A percentile compares a stretch with the other conserved stretches of the same genome.
Conservation (phyloP, 1,284 basidiomycete species). For the Cutaneotrichosporon mucoides region DNA sequence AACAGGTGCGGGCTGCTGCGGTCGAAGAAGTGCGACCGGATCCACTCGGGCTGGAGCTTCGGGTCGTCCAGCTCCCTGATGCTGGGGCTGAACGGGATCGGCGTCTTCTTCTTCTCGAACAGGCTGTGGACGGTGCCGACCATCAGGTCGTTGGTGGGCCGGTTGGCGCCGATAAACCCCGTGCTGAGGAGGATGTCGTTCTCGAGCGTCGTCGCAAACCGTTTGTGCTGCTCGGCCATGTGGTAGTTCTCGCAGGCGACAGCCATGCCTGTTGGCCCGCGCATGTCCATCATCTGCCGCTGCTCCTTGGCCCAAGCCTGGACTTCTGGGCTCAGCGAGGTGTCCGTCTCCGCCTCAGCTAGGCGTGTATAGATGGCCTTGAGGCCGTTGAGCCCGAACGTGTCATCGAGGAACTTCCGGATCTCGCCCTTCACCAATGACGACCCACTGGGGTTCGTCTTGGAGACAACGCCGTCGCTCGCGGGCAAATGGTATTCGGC, state of each 20-base stretch:
- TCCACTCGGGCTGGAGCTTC: background rate
- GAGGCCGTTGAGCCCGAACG: constrained; percentile 60
- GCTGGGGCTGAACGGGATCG: constrained; percentile 2
- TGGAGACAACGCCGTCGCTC: constrained; percentile 56
- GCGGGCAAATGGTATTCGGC: constrained; percentile 39
- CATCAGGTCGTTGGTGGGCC: constrained; percentile 3
- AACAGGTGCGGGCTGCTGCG: constrained; percentile 62
- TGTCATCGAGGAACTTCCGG: constrained; percentile 69
- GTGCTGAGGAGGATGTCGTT: constrained; percentile 3
- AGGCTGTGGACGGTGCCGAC: constrained; percentile 5
- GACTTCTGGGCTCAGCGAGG: constrained; percentile 52
- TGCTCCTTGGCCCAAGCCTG: constrained; percentile 68
- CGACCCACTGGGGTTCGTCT: constrained; percentile 56
- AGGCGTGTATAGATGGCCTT: constrained; percentile 64
- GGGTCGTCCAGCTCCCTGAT: constrained; percentile 2
- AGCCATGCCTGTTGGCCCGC: constrained; percentile 81
- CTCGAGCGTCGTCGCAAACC: constrained; percentile 3
- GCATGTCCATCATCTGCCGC: constrained; percentile 57
- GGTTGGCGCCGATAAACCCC: background rate
- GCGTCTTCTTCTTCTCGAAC: constrained; percentile 12
- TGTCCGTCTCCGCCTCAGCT: constrained; percentile 32
- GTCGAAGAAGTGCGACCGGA: constrained; percentile 29
- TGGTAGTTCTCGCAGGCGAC: constrained; percentile 71
- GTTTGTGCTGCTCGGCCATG: background rate
- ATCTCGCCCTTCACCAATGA: constrained; percentile 60